phyloP scores from a whole-genome alignment of 768 basidiomycete species.

The Coprinopsis cinerea region DNA sequence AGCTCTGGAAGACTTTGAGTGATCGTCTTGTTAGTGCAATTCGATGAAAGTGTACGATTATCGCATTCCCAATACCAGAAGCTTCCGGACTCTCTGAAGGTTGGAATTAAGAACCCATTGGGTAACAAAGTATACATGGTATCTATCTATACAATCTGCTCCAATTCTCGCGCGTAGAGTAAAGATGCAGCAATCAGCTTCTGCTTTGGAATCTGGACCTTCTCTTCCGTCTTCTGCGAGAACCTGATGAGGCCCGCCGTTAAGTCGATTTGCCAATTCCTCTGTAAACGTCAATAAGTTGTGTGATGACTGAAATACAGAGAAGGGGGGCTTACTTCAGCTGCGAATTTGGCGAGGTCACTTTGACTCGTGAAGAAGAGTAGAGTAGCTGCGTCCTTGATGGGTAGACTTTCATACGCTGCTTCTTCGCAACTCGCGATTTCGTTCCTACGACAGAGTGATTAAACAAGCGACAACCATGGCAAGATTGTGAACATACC shows the following conservation, averaged over 20 bases:
- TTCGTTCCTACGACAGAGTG: slow-evolving; percentile 62
- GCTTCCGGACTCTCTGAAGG: no score
- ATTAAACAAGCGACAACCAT: neutral
- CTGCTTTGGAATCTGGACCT: slow-evolving; percentile 80
- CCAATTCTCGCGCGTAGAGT: slow-evolving; percentile 79
- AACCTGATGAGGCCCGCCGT: slow-evolving; percentile 68
- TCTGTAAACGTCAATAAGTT: slow-evolving; percentile 36
- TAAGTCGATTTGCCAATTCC: slow-evolving; percentile 81
- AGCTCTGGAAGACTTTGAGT: slow-evolving; percentile 60
- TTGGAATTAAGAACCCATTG: neutral
- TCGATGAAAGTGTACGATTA: no score
- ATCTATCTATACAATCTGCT: slow-evolving; percentile 78
- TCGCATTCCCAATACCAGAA: no score
- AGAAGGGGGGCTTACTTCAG: slow-evolving; percentile 44
- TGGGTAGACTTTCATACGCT: slow-evolving; percentile 86
- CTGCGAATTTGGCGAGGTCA: slow-evolving; percentile 79
- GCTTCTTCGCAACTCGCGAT: slow-evolving; percentile 96
- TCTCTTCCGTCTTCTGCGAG: slow-evolving; percentile 74
- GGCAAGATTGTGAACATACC: slow-evolving; percentile 41
- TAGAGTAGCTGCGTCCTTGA: slow-evolving; percentile 85
- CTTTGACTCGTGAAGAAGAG: slow-evolving; percentile 84
- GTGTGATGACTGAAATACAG: slow-evolving; percentile 4
- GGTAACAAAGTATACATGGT: slow-evolving; percentile 25
- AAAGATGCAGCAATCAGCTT: slow-evolving; percentile 75
- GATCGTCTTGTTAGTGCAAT: no score